phyloP scores from a whole-genome alignment of 2,329 filamentous ascomycete genomes.

The Diaporthe longicolla region DNA sequence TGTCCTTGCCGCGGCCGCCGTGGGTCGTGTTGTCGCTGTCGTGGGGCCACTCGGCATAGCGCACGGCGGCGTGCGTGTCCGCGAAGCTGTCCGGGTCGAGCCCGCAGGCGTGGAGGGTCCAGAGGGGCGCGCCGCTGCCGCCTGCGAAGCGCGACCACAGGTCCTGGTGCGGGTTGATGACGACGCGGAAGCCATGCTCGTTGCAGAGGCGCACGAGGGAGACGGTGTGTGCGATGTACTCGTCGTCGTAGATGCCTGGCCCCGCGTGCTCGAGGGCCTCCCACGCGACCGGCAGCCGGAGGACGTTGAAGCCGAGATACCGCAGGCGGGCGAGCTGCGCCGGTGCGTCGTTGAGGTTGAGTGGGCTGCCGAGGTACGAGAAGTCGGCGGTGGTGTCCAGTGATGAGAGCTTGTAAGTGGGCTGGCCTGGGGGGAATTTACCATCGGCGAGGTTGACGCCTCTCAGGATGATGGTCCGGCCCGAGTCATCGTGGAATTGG shows the following conservation, averaged over 20 bases:
- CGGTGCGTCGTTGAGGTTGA: conserved; percentile 43
- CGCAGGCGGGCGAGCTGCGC: conserved; percentile 44
- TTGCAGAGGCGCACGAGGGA: conserved; percentile 43
- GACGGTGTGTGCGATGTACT: conserved; percentile 44
- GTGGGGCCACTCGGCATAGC: conserved; percentile 46
- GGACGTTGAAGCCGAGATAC: conserved; percentile 45
- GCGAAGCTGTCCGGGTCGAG: conserved; percentile 45
- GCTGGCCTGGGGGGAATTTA: conserved; percentile 44
- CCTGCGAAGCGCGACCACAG: conserved; percentile 47
- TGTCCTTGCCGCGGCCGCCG: conserved; percentile 38
- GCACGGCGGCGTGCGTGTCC: conserved; percentile 45
- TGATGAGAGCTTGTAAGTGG: conserved; percentile 43
- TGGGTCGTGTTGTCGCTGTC: conserved; percentile 36
- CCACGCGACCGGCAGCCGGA: conserved; percentile 46
- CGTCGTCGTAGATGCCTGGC: conserved; percentile 46
- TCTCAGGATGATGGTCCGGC: conserved; percentile 45
- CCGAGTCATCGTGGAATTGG: conserved; percentile 32
- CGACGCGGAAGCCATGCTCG: conserved; percentile 45
- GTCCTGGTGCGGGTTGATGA: conserved; percentile 48
- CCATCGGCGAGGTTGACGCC: conserved; percentile 47
- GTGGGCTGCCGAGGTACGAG: conserved; percentile 16
- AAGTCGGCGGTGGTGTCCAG: conserved; percentile 37
- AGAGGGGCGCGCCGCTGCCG: conserved; percentile 46
- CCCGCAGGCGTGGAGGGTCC: conserved; percentile 47
- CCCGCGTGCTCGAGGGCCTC: conserved; percentile 47